Evolutionary conservation across 306 rosid genomes (phyloP).

Genomic region (Acacia melanoxylon): DNA sequence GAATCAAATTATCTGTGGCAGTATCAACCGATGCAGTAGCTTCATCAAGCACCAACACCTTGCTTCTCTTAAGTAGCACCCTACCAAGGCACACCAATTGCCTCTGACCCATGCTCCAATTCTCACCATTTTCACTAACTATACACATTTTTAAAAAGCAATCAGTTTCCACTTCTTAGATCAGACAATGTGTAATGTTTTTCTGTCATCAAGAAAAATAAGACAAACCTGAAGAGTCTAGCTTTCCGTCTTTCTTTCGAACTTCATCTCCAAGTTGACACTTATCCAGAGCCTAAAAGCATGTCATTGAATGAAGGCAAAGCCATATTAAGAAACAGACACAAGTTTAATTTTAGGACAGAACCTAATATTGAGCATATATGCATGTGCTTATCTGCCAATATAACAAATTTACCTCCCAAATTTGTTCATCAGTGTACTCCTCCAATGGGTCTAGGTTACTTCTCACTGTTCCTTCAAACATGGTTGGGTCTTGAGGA

Average conservation of each 20-base stretch:
- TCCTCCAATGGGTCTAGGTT: neutral
- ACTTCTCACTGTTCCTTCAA: neutral
- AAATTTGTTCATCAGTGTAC: neutral
- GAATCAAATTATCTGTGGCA: conserved; percentile 86
- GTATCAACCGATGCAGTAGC: conserved; percentile 94
- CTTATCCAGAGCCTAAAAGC: neutral
- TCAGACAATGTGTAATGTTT: neutral
- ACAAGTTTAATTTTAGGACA: neutral
- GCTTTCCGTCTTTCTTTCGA: neutral
- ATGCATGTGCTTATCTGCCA: neutral
- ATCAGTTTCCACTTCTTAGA: neutral
- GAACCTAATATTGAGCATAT: neutral
- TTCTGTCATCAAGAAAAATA: neutral
- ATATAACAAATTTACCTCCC: neutral
- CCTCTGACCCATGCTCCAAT: conserved; percentile 98
- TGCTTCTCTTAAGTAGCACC: conserved; percentile 78
- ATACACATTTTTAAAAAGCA: neutral
- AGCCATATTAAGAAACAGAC: neutral
- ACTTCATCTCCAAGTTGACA: neutral
- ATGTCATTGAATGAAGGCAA: neutral
- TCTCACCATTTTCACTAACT: conserved; percentile 62
- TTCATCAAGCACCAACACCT: conserved; percentile 87
- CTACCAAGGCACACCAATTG: conserved; percentile 89
- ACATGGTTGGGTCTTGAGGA: neutral
- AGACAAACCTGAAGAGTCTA: neutral